phyloP scores from a whole-genome alignment of 306 rosid genomes.

The Trifolium subterraneum region DNA sequence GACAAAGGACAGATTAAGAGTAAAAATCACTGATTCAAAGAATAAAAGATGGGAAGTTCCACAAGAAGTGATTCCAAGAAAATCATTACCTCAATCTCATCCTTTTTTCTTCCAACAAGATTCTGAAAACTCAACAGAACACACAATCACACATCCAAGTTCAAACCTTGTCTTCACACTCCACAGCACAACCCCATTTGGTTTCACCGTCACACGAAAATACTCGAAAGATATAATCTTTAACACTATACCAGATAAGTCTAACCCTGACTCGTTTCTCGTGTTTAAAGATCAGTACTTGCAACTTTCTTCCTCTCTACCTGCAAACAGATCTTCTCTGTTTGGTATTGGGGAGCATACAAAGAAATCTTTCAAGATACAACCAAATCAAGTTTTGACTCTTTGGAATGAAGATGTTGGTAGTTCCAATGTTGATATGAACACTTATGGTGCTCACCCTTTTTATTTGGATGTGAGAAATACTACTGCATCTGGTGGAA shows the following conservation, averaged over 20 bases:
- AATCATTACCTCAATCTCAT: not conserved
- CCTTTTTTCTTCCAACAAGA: not conserved
- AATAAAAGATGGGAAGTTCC: conserved; percentile 81
- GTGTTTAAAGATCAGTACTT: conserved; percentile 80
- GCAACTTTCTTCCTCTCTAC: conserved; percentile 74
- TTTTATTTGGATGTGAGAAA: conserved; percentile 79
- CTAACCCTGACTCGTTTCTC: conserved; percentile 51
- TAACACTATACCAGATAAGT: conserved; percentile 47
- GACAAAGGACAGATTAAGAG: conserved; percentile 57
- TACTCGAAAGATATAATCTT: conserved; percentile 69
- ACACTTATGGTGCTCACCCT: conserved; percentile 89
- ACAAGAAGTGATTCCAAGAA: conserved; percentile 54
- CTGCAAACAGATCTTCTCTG: conserved; percentile 54
- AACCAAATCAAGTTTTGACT: conserved; percentile 55
- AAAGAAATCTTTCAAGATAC: conserved; percentile 63
- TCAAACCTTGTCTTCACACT: conserved; percentile 75
- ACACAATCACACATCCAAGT: conserved; percentile 40
- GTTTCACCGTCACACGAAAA: conserved; percentile 67
- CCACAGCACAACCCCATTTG: conserved; percentile 68
- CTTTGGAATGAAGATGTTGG: conserved; percentile 66
- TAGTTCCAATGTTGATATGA: conserved; percentile 55
- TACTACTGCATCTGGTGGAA: conserved; percentile 47
- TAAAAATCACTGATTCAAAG: conserved; percentile 59
- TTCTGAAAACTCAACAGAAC: not conserved
- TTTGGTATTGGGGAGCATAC: conserved; percentile 87